These are phyloP conservation scores for Ilex paraguariensis DNA, from an alignment of 305 asterid genomes.

Conservation along the genomic window DNA sequence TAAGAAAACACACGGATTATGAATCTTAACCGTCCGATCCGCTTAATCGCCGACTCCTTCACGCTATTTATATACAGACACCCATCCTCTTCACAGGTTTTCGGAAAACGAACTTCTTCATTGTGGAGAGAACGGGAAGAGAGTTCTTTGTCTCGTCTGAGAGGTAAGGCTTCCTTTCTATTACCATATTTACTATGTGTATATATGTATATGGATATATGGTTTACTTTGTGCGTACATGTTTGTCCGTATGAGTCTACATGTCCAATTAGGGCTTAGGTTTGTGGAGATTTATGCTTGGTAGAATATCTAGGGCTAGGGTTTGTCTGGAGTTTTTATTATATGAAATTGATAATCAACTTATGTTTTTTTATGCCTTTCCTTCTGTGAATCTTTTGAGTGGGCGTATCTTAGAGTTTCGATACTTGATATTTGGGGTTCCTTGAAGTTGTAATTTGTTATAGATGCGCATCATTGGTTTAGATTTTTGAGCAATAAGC, in stretches of 20 bases:
- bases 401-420: no score
- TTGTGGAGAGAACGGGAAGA: not conserved
- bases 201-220: no score
- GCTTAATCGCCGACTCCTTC: slow-evolving; percentile 10
- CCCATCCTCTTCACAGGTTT: fast-evolving
- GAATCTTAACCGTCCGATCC: slow-evolving; percentile 46
- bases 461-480: not conserved
- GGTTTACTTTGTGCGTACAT: not conserved
- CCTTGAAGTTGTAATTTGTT: no score
- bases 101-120: no score
- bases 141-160: not conserved
- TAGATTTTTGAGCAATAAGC: not conserved
- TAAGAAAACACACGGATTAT: slow-evolving; percentile 24
- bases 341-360: not conserved
- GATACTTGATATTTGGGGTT: no score
- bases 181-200: no score
- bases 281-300: no score
- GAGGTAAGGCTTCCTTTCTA: slow-evolving; percentile 25
- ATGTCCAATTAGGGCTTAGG: no score
- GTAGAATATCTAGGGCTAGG: no score
- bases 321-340: not conserved
- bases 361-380: not conserved
- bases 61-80: slow-evolving; percentile 31
- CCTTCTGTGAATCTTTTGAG: not conserved
- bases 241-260: no score